Evolutionary conservation across 495 filamentous ascomycete genomes (phyloP).

Genomic region (Neurospora hispaniola): DNA sequence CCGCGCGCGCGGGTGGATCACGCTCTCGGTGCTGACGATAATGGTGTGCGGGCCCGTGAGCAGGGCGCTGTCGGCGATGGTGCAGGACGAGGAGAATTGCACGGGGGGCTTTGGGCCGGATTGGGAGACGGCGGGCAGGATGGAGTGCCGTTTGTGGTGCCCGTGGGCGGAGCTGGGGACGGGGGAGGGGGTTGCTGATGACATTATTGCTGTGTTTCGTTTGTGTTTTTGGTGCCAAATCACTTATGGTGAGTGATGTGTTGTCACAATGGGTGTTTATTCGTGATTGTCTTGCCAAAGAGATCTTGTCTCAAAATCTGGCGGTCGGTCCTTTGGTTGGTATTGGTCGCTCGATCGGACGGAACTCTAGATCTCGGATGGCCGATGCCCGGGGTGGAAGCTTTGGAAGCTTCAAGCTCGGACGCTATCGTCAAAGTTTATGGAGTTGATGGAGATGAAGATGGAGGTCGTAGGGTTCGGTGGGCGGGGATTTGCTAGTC

Average conservation of each 20-base stretch:
- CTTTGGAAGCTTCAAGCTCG: not conserved
- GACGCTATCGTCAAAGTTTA: not conserved
- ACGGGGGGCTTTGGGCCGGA: conserved; percentile 52
- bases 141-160: conserved; percentile 40
- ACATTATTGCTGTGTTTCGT: conserved; percentile 4
- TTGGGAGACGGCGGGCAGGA: conserved; percentile 30
- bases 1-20: conserved; percentile 73
- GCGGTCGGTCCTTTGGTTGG: not conserved
- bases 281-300: not conserved
- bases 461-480: not conserved
- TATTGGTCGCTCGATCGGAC: not conserved
- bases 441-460: not conserved
- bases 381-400: not conserved
- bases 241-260: not conserved
- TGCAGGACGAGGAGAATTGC: conserved; percentile 55
- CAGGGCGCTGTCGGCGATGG: conserved; percentile 64
- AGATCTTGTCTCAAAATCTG: not conserved
- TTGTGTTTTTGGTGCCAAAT: not conserved
- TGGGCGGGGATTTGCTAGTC: not conserved
- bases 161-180: conserved; percentile 6
- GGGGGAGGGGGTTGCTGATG: conserved; percentile 2
- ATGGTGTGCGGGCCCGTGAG: conserved; percentile 65
- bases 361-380: not conserved
- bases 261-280: not conserved
- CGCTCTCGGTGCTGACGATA: conserved; percentile 54